These are phyloP conservation scores for Vicia faba DNA, from an alignment of 306 rosid species.

Conservation along the genomic window DNA sequence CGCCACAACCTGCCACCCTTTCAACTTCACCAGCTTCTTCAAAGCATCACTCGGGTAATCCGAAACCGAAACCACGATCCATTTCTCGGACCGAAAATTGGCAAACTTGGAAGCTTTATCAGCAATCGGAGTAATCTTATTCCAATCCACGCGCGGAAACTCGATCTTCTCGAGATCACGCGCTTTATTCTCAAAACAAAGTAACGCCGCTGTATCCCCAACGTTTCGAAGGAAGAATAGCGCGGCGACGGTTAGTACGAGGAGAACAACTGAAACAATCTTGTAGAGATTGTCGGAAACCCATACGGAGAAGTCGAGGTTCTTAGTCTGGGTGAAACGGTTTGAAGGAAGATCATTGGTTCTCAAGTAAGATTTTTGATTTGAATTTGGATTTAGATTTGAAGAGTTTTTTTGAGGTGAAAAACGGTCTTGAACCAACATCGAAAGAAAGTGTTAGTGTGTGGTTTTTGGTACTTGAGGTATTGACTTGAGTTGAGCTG, in stretches of 20 bases:
- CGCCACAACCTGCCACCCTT: constrained; percentile 95
- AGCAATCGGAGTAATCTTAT: constrained; percentile 47
- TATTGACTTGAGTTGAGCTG: constrained; percentile 46
- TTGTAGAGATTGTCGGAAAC: constrained; percentile 64
- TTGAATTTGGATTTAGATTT: constrained; percentile 38
- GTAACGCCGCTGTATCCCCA: constrained; percentile 85
- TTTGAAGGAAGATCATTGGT: constrained; percentile 45
- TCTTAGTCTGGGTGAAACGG: constrained; percentile 57
- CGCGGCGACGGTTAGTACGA: constrained; percentile 67
- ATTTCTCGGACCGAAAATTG: constrained; percentile 67
- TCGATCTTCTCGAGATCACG: constrained; percentile 69
- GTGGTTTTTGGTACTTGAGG: not conserved
- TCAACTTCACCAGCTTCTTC: constrained; percentile 61
- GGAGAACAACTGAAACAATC: constrained; percentile 53
- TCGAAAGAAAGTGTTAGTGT: constrained; percentile 25
- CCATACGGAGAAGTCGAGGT: constrained; percentile 85
- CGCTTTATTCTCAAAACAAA: constrained; percentile 74
- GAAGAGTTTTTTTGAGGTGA: constrained; percentile 55
- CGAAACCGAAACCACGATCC: constrained; percentile 89
- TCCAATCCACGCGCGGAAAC: constrained; percentile 68
- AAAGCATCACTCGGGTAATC: constrained; percentile 75
- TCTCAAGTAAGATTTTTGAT: constrained; percentile 59
- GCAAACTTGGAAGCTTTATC: constrained; percentile 65
- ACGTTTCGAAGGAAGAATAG: constrained; percentile 79
- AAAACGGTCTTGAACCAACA: constrained; percentile 90